Conservation (phyloP, 345 rosid species). For the Moricandia arvensis region DNA sequence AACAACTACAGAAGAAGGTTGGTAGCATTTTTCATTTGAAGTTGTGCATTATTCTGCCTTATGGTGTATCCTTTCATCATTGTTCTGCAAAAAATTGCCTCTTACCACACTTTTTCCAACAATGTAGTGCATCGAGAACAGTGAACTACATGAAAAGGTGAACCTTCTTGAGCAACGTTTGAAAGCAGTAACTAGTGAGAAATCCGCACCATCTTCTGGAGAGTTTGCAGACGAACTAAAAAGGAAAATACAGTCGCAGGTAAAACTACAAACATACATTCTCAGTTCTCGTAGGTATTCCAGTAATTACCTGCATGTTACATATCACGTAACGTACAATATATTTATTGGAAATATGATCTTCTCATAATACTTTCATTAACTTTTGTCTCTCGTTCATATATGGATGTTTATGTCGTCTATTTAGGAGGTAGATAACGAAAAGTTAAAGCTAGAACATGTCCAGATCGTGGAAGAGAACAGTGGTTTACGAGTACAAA, state of each 20-base stretch:
- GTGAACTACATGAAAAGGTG: conserved; percentile 77
- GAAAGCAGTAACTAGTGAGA: conserved; percentile 53
- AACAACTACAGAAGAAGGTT: conserved; percentile 93
- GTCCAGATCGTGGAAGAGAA: conserved; percentile 87
- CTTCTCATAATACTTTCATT: neutral
- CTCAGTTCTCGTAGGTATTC: conserved; percentile 6
- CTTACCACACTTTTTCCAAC: conserved; percentile 15
- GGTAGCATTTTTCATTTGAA: conserved; percentile 2
- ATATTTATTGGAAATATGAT: neutral
- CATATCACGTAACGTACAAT: neutral
- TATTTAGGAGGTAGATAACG: conserved; percentile 75
- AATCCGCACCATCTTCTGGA: conserved; percentile 44
- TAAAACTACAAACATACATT: conserved; percentile 30
- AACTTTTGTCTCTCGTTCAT: conserved; percentile 2
- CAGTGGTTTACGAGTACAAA: conserved; percentile 81
- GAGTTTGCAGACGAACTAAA: conserved; percentile 63
- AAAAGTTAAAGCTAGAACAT: conserved; percentile 75
- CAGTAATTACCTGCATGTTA: neutral
- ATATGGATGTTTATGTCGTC: neutral
- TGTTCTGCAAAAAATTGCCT: conserved; percentile 1
- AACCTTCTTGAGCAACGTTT: conserved; percentile 63
- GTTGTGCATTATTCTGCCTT: conserved; percentile 9
- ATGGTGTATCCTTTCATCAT: neutral
- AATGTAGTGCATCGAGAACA: conserved; percentile 76
- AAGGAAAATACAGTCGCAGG: conserved; percentile 87